These are phyloP conservation scores for Beauveria scarabaeidicola DNA, from an alignment of 2,329 filamentous ascomycete genomes.

Conservation along the genomic window DNA sequence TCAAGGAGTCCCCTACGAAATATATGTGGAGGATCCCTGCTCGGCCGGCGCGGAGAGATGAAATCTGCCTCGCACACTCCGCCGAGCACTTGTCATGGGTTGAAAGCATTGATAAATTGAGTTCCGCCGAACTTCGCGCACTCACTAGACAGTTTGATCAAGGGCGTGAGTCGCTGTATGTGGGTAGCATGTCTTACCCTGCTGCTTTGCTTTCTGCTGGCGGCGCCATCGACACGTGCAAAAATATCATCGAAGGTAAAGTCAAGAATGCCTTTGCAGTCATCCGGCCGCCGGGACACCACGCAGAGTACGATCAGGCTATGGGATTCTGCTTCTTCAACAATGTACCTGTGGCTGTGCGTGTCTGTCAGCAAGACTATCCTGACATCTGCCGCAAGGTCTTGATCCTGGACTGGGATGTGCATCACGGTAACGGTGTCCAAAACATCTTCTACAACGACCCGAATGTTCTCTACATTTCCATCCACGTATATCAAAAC, in stretches of 20 bases:
- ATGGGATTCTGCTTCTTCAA: constrained; percentile 98
- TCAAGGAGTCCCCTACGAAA: constrained; percentile 45
- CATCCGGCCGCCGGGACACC: constrained; percentile 89
- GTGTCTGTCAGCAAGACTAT: constrained; percentile 74
- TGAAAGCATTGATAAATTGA: constrained; percentile 42
- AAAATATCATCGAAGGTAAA: constrained; percentile 72
- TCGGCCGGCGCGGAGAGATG: constrained; percentile 66
- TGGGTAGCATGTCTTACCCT: constrained; percentile 71
- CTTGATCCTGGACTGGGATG: constrained; percentile 87
- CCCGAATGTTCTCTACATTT: constrained; percentile 92
- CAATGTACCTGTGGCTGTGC: constrained; percentile 90
- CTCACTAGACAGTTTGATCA: constrained; percentile 54
- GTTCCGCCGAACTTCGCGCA: constrained; percentile 57
- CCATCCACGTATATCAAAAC: constrained; percentile 78
- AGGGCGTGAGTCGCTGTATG: constrained; percentile 69
- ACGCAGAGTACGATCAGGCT: constrained; percentile 75
- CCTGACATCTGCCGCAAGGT: constrained; percentile 78
- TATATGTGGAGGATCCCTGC: constrained; percentile 72
- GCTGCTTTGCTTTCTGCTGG: constrained; percentile 80
- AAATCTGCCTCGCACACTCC: constrained; percentile 74
- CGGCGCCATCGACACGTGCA: constrained; percentile 91
- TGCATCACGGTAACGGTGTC: constrained; percentile 78
- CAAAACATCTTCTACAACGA: constrained; percentile 95
- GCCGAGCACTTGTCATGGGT: constrained; percentile 75
- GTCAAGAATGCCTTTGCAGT: constrained; percentile 95